Conservation (phyloP, 2,329 filamentous ascomycete species). For the Cercospora sesami region DNA sequence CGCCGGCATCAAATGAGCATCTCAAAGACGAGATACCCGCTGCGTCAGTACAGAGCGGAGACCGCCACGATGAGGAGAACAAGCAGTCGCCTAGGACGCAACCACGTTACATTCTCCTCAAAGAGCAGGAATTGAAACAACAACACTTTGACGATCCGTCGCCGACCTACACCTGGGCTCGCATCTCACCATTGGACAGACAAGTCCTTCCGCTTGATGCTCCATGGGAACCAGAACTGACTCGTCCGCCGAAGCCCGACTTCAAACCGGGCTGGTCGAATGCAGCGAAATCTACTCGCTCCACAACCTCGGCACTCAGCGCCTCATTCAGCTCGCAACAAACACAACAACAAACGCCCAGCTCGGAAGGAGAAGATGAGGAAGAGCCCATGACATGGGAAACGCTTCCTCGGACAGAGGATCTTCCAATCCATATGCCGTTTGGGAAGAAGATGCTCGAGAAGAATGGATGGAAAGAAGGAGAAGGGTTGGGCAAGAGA, state of each 20-base stretch:
- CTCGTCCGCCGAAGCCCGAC: not conserved
- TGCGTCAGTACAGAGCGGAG: not conserved
- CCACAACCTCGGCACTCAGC: not conserved
- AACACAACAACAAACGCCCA: not conserved
- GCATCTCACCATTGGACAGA: not conserved
- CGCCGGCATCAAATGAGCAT: not conserved
- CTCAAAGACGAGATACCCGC: not conserved
- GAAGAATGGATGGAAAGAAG: slow-evolving; percentile 2
- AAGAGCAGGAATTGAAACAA: not conserved
- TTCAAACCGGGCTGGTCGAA: not conserved
- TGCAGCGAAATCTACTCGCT: not conserved
- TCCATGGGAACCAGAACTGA: not conserved
- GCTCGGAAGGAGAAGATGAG: not conserved
- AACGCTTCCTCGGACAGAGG: not conserved
- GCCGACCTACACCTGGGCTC: not conserved
- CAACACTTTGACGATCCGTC: not conserved
- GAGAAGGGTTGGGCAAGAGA: not conserved
- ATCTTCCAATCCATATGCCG: not conserved
- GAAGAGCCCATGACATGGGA: not conserved
- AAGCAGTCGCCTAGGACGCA: not conserved
- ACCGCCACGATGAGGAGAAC: not conserved
- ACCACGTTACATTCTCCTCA: not conserved
- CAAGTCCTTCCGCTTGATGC: not conserved
- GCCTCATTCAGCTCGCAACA: not conserved
- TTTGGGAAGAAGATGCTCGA: not conserved